Percentiles rank a stretch among this genome's conserved stretches.
Evolutionary conservation across 2,329 filamentous ascomycete genomes (phyloP).

Genomic region (Fonsecaea pedrosoi): DNA sequence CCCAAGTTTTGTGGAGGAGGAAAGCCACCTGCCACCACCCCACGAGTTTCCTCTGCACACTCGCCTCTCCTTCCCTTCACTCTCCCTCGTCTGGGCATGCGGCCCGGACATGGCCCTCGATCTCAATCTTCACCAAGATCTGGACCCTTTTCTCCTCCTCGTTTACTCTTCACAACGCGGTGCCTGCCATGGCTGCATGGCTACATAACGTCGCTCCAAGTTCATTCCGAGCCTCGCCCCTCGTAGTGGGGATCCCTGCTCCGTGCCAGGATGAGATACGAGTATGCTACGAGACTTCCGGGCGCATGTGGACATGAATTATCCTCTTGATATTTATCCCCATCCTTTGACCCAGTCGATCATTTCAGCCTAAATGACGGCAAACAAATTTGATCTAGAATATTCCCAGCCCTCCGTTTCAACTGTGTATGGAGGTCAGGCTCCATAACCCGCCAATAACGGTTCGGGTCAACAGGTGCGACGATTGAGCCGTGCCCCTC

Average conservation of each 20-base stretch:
- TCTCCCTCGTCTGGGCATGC: neutral
- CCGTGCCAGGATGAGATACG: constrained; percentile 15
- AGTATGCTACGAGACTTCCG: constrained; percentile 9
- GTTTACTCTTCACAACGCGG: neutral
- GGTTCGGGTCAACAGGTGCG: constrained; percentile 8
- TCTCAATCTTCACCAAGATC: neutral
- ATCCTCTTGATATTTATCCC: constrained; percentile 22
- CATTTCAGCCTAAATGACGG: constrained; percentile 24
- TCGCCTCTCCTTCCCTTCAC: neutral
- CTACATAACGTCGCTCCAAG: neutral
- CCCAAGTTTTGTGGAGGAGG: constrained; percentile 3
- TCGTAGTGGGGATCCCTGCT: constrained; percentile 7
- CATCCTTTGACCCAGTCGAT: constrained; percentile 17
- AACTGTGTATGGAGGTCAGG: neutral
- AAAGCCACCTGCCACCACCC: neutral
- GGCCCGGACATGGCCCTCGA: neutral
- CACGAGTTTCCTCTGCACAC: constrained; percentile 1
- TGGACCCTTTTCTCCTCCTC: neutral
- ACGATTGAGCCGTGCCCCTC: constrained; percentile 12
- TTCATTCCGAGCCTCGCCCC: constrained; percentile 11
- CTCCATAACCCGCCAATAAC: constrained; percentile 19
- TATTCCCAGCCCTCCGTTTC: constrained; percentile 9
- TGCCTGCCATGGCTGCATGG: neutral
- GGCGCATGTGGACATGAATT: constrained; percentile 3
- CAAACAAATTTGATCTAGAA: constrained; percentile 13